A percentile compares a stretch with the other conserved stretches of the same genome.
Evolutionary conservation across 352 stramenopile species (phyloP).

Genomic region (Phytophthora chlamydospora): DNA sequence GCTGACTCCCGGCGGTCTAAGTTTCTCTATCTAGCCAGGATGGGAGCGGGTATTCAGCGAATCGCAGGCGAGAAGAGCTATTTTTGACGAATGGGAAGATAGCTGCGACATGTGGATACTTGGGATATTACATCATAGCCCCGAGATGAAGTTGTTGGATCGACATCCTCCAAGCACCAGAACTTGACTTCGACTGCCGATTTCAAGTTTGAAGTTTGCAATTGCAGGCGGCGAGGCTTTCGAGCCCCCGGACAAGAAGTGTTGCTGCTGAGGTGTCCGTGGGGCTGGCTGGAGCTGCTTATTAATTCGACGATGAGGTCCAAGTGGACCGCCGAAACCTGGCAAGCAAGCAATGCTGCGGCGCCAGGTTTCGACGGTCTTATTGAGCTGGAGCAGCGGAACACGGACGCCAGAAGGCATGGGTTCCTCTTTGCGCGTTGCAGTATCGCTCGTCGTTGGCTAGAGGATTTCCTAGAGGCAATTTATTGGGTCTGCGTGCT

Average conservation of each 20-base stretch:
- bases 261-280: neutral
- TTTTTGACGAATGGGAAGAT: slow-evolving; percentile 3
- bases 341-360: slow-evolving; percentile 2
- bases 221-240: too few species aligned
- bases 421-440: too few species aligned
- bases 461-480: too few species aligned
- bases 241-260: too few species aligned
- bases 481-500: too few species aligned
- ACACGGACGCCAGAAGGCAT: too few species aligned
- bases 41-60: neutral
- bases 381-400: too few species aligned
- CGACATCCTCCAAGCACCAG: slow-evolving; percentile 16
- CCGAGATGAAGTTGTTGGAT: slow-evolving; percentile 3
- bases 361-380: too few species aligned
- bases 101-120: neutral
- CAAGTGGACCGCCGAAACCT: slow-evolving; percentile 2
- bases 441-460: too few species aligned
- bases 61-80: neutral
- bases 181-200: neutral
- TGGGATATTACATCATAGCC: slow-evolving; percentile 12
- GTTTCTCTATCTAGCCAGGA: slow-evolving; percentile 5
- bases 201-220: too few species aligned
- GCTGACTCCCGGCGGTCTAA: slow-evolving; percentile 12
- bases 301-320: neutral
- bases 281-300: too few species aligned